phyloP scores from a whole-genome alignment of 129 eudicot genomes.

The Tagetes patula region DNA sequence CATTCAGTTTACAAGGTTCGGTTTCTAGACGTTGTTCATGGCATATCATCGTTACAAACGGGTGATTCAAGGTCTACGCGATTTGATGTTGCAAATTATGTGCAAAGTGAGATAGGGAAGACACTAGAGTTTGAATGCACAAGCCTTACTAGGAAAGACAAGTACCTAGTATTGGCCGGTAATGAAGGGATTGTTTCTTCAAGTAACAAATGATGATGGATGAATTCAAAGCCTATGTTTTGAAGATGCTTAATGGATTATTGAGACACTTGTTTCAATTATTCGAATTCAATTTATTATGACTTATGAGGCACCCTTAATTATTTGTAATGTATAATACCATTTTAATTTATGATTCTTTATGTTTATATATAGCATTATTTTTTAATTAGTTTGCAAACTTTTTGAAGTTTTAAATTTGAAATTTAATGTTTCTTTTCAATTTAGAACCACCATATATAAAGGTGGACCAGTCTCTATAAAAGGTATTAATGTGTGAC shows the following conservation, averaged over 20 bases:
- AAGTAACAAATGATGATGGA: conserved; percentile 12
- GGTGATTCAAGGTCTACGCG: conserved; percentile 23
- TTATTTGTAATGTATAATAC: not conserved
- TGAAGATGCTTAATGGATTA: not conserved
- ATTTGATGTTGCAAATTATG: conserved; percentile 55
- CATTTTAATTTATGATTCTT: conserved; percentile 7
- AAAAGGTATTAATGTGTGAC: too few relatives aligned
- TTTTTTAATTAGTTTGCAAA: too few relatives aligned
- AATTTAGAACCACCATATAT: too few relatives aligned
- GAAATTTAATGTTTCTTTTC: too few relatives aligned
- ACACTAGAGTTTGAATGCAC: conserved; percentile 54
- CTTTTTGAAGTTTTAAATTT: too few relatives aligned
- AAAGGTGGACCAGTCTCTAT: too few relatives aligned
- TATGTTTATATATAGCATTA: not conserved
- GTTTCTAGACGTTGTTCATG: conserved; percentile 40
- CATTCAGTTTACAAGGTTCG: conserved; percentile 44
- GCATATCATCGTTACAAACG: conserved; percentile 15
- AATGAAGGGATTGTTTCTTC: conserved; percentile 51
- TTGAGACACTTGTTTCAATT: not conserved
- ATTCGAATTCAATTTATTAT: not conserved
- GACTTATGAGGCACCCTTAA: not conserved
- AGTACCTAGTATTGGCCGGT: conserved; percentile 70
- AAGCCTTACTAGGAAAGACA: conserved; percentile 58
- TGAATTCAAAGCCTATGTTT: not conserved
- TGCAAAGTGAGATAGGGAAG: conserved; percentile 59